Evolutionary conservation across 148 eudicot genomes (phyloP).

Genomic region (Pouteria glomerata): DNA sequence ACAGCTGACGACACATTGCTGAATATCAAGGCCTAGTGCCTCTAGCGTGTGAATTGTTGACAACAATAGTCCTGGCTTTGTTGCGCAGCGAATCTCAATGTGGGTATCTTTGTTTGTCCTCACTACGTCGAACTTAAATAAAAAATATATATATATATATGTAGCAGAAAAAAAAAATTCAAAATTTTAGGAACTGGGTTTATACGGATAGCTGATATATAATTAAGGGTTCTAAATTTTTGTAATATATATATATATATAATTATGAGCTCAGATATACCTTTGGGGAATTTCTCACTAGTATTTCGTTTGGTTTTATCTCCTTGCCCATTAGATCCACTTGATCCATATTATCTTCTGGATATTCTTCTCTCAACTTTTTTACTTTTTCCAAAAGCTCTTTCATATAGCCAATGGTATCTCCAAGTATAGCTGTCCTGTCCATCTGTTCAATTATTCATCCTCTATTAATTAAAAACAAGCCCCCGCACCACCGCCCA

Average conservation of each 20-base stretch:
- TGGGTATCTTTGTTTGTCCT: constrained; percentile 23
- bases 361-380: constrained; percentile 21
- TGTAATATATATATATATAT: too few species aligned
- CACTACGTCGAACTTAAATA: constrained; percentile 37
- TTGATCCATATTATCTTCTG: constrained; percentile 1
- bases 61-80: constrained; percentile 41
- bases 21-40: constrained; percentile 35
- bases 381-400: constrained; percentile 36
- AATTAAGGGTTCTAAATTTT: too few species aligned
- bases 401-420: constrained; percentile 44
- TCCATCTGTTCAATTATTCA: constrained; percentile 46
- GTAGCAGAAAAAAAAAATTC: not conserved
- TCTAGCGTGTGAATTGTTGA: constrained; percentile 40
- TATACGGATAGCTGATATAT: too few species aligned
- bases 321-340: constrained; percentile 14
- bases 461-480: too few species aligned
- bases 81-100: constrained; percentile 31
- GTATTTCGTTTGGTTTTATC: constrained; percentile 27
- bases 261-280: too few species aligned
- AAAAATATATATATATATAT: too few species aligned
- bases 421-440: constrained; percentile 47
- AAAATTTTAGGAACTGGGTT: not conserved
- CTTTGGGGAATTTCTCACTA: constrained; percentile 26
- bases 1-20: constrained; percentile 46
- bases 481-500: too few species aligned